phyloP scores from a whole-genome alignment of 805 yeast species.

The Wickerhamomyces alni region DNA sequence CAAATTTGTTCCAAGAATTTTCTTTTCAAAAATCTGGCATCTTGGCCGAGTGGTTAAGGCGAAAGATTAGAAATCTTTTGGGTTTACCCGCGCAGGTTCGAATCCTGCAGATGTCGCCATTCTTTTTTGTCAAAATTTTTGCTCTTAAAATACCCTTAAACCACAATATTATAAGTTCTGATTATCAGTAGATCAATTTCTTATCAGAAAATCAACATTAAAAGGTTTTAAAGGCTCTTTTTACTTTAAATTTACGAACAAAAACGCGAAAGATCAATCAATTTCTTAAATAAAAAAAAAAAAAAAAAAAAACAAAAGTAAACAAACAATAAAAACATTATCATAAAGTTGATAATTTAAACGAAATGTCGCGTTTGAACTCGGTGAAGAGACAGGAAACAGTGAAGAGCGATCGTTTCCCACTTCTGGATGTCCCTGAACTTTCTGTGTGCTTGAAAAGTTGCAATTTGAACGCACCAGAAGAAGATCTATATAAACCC shows the following conservation, averaged over 20 bases:
- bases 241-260: neutral
- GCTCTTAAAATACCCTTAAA: too few species aligned
- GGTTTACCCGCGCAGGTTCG: constrained; percentile 63
- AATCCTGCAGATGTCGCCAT: constrained; percentile 67
- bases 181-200: too few species aligned
- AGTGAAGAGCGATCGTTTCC: constrained; percentile 44
- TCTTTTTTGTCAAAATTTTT: constrained; percentile 24
- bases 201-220: too few species aligned
- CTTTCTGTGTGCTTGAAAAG: constrained; percentile 52
- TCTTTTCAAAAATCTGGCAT: constrained; percentile 30
- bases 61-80: constrained; percentile 57
- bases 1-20: too few species aligned
- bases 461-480: constrained; percentile 56
- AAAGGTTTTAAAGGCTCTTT: too few species aligned
- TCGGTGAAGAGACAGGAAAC: constrained; percentile 2
- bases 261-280: too few species aligned
- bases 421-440: constrained; percentile 54
- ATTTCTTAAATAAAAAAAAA: neutral
- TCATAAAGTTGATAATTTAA: neutral
- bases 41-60: constrained; percentile 67
- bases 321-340: neutral
- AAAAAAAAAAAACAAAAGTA: neutral
- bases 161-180: too few species aligned
- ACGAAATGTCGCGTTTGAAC: constrained; percentile 2
- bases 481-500: constrained; percentile 54